Evolutionary conservation across 2,329 filamentous ascomycete genomes (phyloP).

Genomic region (Xylariaceae sp.): DNA sequence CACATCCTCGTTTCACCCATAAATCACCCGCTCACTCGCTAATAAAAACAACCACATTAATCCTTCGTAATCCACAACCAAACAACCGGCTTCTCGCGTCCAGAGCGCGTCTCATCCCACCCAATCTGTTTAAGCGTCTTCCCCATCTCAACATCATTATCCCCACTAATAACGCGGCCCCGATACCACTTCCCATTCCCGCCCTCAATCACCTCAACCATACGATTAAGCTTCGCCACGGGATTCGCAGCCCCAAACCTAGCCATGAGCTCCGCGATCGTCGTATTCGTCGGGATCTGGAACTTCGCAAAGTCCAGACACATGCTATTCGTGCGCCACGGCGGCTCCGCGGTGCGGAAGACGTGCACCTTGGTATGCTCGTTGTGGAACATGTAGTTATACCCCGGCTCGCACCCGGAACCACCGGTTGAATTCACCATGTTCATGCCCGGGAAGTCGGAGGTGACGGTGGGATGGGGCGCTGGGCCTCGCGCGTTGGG

Average conservation of each 20-base stretch:
- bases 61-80: slow-evolving; percentile 56
- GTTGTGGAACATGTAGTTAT: slow-evolving; percentile 56
- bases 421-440: slow-evolving; percentile 54
- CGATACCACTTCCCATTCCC: slow-evolving; percentile 56
- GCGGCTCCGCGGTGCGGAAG: slow-evolving; percentile 45
- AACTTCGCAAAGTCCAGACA: slow-evolving; percentile 44
- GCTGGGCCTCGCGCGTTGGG: slow-evolving; percentile 36
- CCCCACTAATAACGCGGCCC: slow-evolving; percentile 47
- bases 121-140: slow-evolving; percentile 52
- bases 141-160: slow-evolving; percentile 43
- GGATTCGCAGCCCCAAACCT: slow-evolving; percentile 54
- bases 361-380: slow-evolving; percentile 57
- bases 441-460: slow-evolving; percentile 46
- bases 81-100: slow-evolving; percentile 50
- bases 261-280: slow-evolving; percentile 51
- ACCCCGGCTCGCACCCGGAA: slow-evolving; percentile 55
- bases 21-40: not conserved
- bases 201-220: slow-evolving; percentile 52
- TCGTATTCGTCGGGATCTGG: slow-evolving; percentile 49
- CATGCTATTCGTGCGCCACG: slow-evolving; percentile 47
- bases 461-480: slow-evolving; percentile 39
- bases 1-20: no score
- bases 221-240: slow-evolving; percentile 47
- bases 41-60: slow-evolving; percentile 22
- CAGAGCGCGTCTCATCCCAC: slow-evolving; percentile 51